Evolutionary conservation across 2,329 filamentous ascomycete genomes (phyloP), one percentile per base, ranked within the genome.

Genomic region (Sporothrix variecibatus): DNA sequence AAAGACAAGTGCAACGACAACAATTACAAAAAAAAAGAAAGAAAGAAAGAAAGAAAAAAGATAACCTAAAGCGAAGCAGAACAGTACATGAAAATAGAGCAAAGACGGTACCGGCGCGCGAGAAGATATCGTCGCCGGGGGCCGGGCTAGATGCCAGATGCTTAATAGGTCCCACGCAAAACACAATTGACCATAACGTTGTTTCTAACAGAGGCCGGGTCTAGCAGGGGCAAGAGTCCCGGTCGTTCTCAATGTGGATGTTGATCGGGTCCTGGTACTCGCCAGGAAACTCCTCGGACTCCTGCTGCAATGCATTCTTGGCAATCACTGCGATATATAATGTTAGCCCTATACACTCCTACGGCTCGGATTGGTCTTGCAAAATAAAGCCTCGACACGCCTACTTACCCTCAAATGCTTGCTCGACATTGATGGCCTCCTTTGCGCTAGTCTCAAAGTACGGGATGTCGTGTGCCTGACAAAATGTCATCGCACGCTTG

Each of bases 391-490:
- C n/a, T 23, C 26, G 53, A 56, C 23, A 60, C 34, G 38, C 1
- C 5, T 64, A 78, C 84, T 75, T 81, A 91, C 90, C 89, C 83
- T 93, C 91, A 78, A 90, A 90, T 34, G 88, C 88, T 81, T 90
- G 94, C 84, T 99, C 96, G 60, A 99, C 96, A 81, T 99, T 99
- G 84, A 98, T 93, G 75, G 95, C 96, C 84, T 99, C 96, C 87
- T 99, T 99, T 75, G 96, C 96, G 84, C 95, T 98, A 23, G 96
- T 99, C 89, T 99, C 96, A 81, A 99, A 99, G 84, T 99, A 99
- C 23, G 96, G 96, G 77, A 99, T 98, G 75, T 94, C 94, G 67
- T 98, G 98, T 74, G 94, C 97, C 83, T 98, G 94, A 84, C 96
- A 99, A 83, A 98, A 99, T 17, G 95, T 95, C 90, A 95, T 95